Evolutionary conservation across 352 stramenopile species (phyloP).

Genomic region (Ochromonadaceae sp.): DNA sequence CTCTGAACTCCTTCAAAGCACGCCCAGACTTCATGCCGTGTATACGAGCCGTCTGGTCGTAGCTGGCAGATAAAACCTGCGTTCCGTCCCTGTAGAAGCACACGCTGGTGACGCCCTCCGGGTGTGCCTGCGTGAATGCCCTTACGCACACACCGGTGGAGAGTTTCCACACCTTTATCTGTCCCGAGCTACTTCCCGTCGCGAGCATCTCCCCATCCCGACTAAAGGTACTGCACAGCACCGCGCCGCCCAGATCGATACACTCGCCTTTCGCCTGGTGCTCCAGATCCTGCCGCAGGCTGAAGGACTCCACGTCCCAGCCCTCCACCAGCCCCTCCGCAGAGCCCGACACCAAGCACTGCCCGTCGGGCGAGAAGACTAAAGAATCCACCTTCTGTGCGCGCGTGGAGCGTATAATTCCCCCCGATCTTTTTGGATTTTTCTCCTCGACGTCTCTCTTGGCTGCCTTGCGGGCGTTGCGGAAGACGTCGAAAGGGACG

Average conservation of each 20-base stretch:
- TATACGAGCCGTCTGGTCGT: conserved; percentile 65
- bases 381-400: conserved; percentile 40
- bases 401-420: not conserved
- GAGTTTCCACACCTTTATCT: conserved; percentile 73
- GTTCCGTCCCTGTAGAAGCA: conserved; percentile 56
- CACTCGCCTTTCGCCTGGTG: conserved; percentile 69
- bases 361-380: conserved; percentile 57
- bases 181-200: conserved; percentile 60
- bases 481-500: conserved; percentile 60
- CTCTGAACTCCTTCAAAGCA: conserved; percentile 66
- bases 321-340: conserved; percentile 76
- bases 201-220: conserved; percentile 61
- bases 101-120: conserved; percentile 52
- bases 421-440: conserved; percentile 35
- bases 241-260: conserved; percentile 65
- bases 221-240: conserved; percentile 61
- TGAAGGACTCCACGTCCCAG: conserved; percentile 73
- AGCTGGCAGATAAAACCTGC: conserved; percentile 67
- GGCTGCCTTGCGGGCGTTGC: conserved; percentile 36
- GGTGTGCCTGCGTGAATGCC: conserved; percentile 53
- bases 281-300: conserved; percentile 62
- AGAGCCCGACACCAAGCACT: conserved; percentile 57
- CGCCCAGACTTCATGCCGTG: conserved; percentile 74
- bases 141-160: conserved; percentile 45
- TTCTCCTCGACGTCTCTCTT: conserved; percentile 34